phyloP scores from a whole-genome alignment of 1,284 basidiomycete genomes.

The Trametes polyzona region DNA sequence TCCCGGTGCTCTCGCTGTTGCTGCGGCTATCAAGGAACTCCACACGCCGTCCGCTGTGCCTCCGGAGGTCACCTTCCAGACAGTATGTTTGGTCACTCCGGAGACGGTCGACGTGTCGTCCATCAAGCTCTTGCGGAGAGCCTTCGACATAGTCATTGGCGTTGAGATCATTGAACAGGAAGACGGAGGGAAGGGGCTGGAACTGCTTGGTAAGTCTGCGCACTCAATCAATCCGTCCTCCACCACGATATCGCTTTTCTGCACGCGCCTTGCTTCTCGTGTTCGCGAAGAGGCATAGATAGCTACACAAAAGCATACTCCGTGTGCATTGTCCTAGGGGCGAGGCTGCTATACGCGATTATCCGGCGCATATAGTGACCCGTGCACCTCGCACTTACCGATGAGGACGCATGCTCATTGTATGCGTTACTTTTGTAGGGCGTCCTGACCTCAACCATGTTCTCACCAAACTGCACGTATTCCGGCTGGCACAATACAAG shows the following conservation, averaged over 20 bases:
- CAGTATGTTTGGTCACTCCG: slow-evolving; percentile 93
- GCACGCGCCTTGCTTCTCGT: too few species aligned
- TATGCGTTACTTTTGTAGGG: slow-evolving; percentile 53
- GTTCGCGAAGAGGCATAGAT: too few species aligned
- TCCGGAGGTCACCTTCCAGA: slow-evolving; percentile 75
- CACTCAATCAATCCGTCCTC: too few species aligned
- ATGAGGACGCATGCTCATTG: slow-evolving; percentile 2
- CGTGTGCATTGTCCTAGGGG: too few species aligned
- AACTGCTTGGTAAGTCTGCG: slow-evolving; percentile 76
- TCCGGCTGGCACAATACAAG: slow-evolving; percentile 85
- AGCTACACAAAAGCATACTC: too few species aligned
- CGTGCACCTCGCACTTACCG: not conserved
- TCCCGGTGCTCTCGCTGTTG: slow-evolving; percentile 88
- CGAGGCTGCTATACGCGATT: not conserved
- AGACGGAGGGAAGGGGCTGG: slow-evolving; percentile 63
- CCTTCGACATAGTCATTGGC: slow-evolving; percentile 87
- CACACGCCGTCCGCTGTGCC: slow-evolving; percentile 60
- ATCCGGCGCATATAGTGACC: slow-evolving; percentile 16
- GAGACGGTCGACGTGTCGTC: slow-evolving; percentile 89
- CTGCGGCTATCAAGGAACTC: slow-evolving; percentile 81
- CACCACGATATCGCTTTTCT: too few species aligned
- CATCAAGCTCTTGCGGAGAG: slow-evolving; percentile 79
- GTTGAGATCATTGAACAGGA: slow-evolving; percentile 84
- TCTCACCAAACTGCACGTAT: slow-evolving; percentile 94
- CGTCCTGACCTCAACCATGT: slow-evolving; percentile 91